Evolutionary conservation across 2,329 filamentous ascomycete species (phyloP).

Genomic region (Gaeumannomyces tritici): DNA sequence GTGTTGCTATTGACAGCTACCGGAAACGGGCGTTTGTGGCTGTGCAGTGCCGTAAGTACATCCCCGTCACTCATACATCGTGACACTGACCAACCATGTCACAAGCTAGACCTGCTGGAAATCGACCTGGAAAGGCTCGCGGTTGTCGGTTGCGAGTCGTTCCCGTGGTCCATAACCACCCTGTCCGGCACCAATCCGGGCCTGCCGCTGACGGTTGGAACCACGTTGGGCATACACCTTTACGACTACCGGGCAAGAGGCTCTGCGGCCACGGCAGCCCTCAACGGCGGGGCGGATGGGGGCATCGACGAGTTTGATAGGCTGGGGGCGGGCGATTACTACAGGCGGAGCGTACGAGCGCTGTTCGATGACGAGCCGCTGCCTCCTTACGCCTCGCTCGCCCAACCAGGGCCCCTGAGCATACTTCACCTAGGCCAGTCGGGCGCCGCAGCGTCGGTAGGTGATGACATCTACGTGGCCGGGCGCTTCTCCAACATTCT

Average conservation of each 20-base stretch:
- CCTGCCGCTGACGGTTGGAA: conserved; percentile 74
- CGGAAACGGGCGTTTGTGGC: conserved; percentile 68
- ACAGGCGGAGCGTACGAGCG: conserved; percentile 16
- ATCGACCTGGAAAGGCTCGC: conserved; percentile 69
- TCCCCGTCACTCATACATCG: not conserved
- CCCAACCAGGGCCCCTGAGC: conserved; percentile 72
- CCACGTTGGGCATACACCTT: conserved; percentile 70
- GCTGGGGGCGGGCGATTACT: conserved; percentile 18
- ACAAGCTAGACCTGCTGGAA: conserved; percentile 54
- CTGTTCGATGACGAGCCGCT: conserved; percentile 44
- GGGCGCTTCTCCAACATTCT: conserved; percentile 84
- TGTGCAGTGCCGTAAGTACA: conserved; percentile 56
- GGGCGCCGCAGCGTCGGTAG: conserved; percentile 41
- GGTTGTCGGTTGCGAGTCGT: conserved; percentile 59
- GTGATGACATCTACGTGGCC: conserved; percentile 77
- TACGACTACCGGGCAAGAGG: conserved; percentile 58
- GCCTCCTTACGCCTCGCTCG: conserved; percentile 58
- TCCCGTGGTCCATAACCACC: conserved; percentile 75
- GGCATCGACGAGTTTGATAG: conserved; percentile 22
- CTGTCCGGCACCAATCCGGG: conserved; percentile 60
- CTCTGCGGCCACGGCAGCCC: conserved; percentile 12
- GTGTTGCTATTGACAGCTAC: conserved; percentile 66
- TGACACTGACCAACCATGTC: not conserved
- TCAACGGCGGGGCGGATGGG: conserved; percentile 20
- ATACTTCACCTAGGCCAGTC: conserved; percentile 66